Evolutionary conservation across 495 filamentous ascomycete genomes (phyloP).

Genomic region (Lasiosphaeriaceae sp.): DNA sequence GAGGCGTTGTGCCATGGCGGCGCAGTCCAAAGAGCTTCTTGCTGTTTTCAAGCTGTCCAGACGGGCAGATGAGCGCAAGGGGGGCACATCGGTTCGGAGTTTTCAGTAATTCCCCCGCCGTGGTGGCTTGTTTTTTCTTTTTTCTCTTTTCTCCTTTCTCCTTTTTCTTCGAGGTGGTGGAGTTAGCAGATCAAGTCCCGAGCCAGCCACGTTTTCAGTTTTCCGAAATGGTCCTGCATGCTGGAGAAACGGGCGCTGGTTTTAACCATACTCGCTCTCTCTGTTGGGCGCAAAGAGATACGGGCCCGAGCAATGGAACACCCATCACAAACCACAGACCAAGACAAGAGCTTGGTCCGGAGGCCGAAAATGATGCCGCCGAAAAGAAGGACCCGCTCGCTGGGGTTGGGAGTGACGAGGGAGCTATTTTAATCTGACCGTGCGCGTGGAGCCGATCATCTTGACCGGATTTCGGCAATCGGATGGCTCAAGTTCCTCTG

Average conservation of each 20-base stretch:
- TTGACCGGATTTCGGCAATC: conserved; percentile 24
- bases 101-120: neutral
- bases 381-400: neutral
- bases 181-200: no score
- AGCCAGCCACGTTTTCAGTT: neutral
- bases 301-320: no score
- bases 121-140: conserved; percentile 1
- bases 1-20: no score
- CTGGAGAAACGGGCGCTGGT: neutral
- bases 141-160: no score
- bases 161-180: no score
- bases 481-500: conserved; percentile 6
- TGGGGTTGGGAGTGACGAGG: no score
- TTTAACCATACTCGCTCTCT: no score
- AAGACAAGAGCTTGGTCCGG: neutral
- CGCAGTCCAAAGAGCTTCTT: no score
- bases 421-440: conserved; percentile 12
- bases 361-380: neutral
- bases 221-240: neutral
- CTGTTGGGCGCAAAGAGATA: no score
- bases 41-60: no score
- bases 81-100: conserved; percentile 2
- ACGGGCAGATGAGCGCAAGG: neutral
- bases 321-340: no score
- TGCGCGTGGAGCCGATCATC: conserved; percentile 13